phyloP scores from a whole-genome alignment of 1,284 basidiomycete species.

The Malassezia restricta region DNA sequence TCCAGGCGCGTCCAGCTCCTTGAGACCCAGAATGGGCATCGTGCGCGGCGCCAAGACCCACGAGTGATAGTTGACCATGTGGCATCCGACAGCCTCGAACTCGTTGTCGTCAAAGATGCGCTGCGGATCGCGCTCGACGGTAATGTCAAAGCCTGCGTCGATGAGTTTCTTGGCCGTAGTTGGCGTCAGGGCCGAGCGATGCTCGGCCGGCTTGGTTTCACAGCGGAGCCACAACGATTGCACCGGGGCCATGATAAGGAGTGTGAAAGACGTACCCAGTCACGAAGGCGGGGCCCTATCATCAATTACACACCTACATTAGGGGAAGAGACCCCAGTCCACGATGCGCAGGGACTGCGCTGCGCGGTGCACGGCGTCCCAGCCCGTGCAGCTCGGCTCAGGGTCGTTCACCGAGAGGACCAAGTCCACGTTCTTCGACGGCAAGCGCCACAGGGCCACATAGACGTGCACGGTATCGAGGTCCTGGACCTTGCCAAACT shows the following conservation, averaged over 20 bases:
- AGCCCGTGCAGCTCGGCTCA: neutral
- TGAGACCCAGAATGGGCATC: constrained; percentile 83
- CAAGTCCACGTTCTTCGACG: constrained; percentile 33
- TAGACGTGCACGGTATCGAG: constrained; percentile 29
- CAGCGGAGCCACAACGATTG: constrained; percentile 43
- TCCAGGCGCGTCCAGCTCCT: constrained; percentile 63
- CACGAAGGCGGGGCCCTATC: neutral
- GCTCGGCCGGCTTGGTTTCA: constrained; percentile 53
- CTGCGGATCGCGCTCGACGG: constrained; percentile 84
- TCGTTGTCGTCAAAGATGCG: constrained; percentile 90
- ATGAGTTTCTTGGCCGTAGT: constrained; percentile 80
- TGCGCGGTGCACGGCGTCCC: neutral
- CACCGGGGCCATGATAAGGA: neutral
- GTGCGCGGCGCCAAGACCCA: constrained; percentile 70
- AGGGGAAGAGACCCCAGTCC: constrained; percentile 13
- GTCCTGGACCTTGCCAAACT: constrained; percentile 30
- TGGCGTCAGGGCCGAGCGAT: constrained; percentile 83
- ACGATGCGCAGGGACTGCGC: constrained; percentile 13
- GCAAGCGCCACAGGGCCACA: constrained; percentile 37
- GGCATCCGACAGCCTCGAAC: constrained; percentile 85
- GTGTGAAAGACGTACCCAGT: neutral
- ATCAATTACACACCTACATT: neutral
- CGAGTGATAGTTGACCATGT: constrained; percentile 72
- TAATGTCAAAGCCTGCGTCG: constrained; percentile 79
- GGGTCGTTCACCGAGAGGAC: constrained; percentile 41